Base-by-base conservation (phyloP, 257 asterid species). In the Datura wrightii region DNA sequence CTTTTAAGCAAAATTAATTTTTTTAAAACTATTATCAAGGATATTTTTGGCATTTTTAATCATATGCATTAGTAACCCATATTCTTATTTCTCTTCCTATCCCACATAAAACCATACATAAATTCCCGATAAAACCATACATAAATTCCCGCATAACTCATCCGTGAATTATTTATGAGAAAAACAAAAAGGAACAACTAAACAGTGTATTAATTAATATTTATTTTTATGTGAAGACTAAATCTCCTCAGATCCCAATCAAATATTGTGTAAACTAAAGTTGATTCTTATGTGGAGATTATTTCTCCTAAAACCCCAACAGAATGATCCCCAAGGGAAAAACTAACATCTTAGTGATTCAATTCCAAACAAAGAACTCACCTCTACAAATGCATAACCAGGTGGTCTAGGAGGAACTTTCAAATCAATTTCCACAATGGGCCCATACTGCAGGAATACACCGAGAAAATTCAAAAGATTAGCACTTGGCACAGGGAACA, bases 381-480 rank as follows among this genome's bases (percentile, higher is more conserved):
- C 98, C 98, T 94, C 97, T 24, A 94, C 97, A 86, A 94, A 94
- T 18, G 95, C 97, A 89, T 91, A 94, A 79, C 95, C 97, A 84
- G 98, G 98, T 60, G 97, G 97, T 63, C 95, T 91, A n/a, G 97
- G 93, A 46, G 97, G 98, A 39, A 92, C 90, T 87, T 94, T 94
- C 95, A 94, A 80, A 86, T 94, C 98, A 78, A 94, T 91, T 2
- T 91, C 93, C 62, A 93, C 91, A 79, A 93, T 91, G 52, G 86
- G 91, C 70, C 98, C 98, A 87, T 93, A 94, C 98, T 94, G 89
- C 89, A 90, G 56, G 15, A 50, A 83, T 10, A 34, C 50, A 69
- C 44, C 74, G 39, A 56, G 10, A 76, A 85, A 24, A 79, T 37
- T 11, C 50, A 37, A 53, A 24, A 74, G 18, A 83, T 74, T 56